Evolutionary conservation across 1,284 basidiomycete genomes (phyloP).

Genomic region (Leccinum subrobustum): DNA sequence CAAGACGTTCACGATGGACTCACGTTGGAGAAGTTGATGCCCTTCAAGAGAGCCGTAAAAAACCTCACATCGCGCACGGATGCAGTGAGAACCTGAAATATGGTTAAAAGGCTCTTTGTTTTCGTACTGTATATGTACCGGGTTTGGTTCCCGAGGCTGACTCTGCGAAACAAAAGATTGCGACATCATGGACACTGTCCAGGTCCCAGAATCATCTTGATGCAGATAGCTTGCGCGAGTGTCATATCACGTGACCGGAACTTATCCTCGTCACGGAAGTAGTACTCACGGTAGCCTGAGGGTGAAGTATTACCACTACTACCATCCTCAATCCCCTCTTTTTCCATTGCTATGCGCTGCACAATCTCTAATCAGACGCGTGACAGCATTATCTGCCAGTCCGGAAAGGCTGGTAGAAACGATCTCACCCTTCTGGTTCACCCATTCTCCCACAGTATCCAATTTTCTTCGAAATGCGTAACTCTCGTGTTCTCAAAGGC

Average conservation of each 20-base stretch:
- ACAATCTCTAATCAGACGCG: constrained; percentile 47
- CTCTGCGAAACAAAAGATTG: constrained; percentile 22
- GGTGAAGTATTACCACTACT: too few species aligned
- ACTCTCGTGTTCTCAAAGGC: constrained; percentile 17
- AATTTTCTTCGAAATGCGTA: constrained; percentile 17
- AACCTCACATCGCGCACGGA: constrained; percentile 79
- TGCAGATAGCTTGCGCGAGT: too few species aligned
- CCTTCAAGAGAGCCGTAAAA: constrained; percentile 71
- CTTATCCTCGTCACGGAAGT: not conserved
- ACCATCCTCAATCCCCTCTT: not conserved
- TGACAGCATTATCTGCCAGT: constrained; percentile 33
- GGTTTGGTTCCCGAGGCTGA: constrained; percentile 19
- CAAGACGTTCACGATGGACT: constrained; percentile 19
- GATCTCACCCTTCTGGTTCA: constrained; percentile 23
- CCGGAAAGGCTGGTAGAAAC: constrained; percentile 7
- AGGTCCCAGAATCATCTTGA: too few species aligned
- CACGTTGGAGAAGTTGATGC: constrained; percentile 78
- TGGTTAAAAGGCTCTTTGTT: constrained; percentile 1
- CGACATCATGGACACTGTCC: constrained; percentile 16
- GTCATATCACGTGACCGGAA: constrained; percentile 12
- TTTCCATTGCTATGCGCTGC: constrained; percentile 36
- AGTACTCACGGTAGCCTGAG: too few species aligned
- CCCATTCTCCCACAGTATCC: constrained; percentile 26
- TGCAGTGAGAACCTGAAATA: constrained; percentile 67
- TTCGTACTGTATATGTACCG: constrained; percentile 19